Evolutionary conservation across 139 green algal genomes (phyloP).

Genomic region (Dunaliella sp.): DNA sequence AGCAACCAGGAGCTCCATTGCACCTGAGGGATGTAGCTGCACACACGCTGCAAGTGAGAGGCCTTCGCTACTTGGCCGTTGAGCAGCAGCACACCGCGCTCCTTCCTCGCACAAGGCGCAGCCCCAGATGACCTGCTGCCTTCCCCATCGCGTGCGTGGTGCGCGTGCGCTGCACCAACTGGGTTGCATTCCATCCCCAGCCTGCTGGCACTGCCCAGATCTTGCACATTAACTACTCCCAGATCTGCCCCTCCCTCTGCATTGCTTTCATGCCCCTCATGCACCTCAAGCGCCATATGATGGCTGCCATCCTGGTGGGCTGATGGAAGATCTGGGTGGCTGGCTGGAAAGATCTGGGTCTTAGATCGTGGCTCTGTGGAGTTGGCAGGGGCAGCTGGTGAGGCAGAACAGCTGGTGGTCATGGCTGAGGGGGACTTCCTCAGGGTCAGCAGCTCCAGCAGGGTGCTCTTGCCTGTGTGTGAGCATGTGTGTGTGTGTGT

Average conservation of each 20-base stretch:
- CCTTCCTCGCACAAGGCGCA: background rate
- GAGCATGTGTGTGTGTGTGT: too few species aligned
- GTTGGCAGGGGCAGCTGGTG: background rate
- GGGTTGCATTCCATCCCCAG: too few species aligned
- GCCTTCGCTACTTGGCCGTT: constrained; percentile 17
- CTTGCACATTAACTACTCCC: too few species aligned
- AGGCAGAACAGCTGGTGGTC: background rate
- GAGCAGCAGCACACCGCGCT: constrained; percentile 22
- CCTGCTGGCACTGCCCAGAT: too few species aligned
- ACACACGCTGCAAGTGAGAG: constrained; percentile 19
- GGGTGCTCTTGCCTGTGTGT: constrained; percentile 50
- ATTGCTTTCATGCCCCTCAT: background rate
- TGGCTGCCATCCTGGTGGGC: background rate
- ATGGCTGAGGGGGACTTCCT: constrained; percentile 19
- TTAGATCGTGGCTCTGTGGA: background rate
- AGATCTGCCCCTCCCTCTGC: too few species aligned
- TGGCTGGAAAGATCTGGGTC: background rate
- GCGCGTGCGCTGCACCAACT: too few species aligned
- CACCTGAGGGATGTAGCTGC: constrained; percentile 50
- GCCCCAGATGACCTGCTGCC: too few species aligned
- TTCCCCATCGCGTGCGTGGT: too few species aligned
- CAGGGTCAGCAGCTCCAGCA: constrained; percentile 58
- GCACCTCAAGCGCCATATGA: background rate
- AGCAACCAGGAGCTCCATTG: too few species aligned
- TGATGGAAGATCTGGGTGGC: too few species aligned